Evolutionary conservation across 2,329 filamentous ascomycete species (phyloP), one percentile per base, ranked within the genome.

Genomic region (Xylariaceae sp.): DNA sequence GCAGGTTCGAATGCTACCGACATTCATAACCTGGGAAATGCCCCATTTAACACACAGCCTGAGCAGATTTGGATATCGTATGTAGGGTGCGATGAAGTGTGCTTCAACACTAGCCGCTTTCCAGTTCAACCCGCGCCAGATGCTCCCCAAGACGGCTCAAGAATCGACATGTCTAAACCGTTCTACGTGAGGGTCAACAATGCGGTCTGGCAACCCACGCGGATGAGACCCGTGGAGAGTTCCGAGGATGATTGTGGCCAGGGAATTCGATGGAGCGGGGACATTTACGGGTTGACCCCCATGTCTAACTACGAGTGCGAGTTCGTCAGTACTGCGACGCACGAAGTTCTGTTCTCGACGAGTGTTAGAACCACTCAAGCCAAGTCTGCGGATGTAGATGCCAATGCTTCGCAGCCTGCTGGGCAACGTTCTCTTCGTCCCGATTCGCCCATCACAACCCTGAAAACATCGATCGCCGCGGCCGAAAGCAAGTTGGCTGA

Each of bases 31-130:
- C 81, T 91, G 71, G 88, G 87, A 63, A 90, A 89, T 71, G 87
- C 88, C 58, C 84, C 89, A 50, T 91, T 90, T 73, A 85, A 88
- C 73, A 79, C 80, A 44, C 83, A 89, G 69, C 84, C 86, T 44
- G 84, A 87, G 65, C 86, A 89, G 70, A 88, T 93, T 70, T 93
- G 89, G 89, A 89, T 93, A 68, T 89, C 87, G 58, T 89, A 91
- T 70, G 86, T 93, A 66, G 88, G 88, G 19, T 86, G 87, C 69
- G 89, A 90, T 66, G 88, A 91, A 72, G 84, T 93, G 61, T 87
- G 84, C 74, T 93, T 93, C 74, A 87, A 82, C 73, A 89, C 88
- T 19, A 89, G 86, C 72, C 79, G 83, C 69, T 89, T 89, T 65
- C 76, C 79, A 9, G 74, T 79, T 46, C 72, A 76, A 48, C 73